Evolutionary conservation across 805 yeast species (phyloP), one percentile per base, ranked within the genome.

Genomic region (Candida coleopterorum): DNA sequence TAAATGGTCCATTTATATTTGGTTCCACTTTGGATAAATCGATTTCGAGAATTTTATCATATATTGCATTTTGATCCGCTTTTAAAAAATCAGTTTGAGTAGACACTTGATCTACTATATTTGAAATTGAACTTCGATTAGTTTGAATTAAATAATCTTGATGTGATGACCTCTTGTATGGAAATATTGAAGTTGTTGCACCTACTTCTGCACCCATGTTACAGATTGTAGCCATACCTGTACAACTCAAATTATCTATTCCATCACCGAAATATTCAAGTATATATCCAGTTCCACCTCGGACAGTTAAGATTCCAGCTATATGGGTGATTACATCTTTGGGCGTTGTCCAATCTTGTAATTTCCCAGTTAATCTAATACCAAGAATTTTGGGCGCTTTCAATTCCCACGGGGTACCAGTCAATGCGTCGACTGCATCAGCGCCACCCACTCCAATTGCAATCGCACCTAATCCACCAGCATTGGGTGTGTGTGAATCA

Each of bases 391-490:
- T 86, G 50, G 98, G 98, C 38, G 97, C 97, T 72, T 89, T 89
- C 62, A 93, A 77, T 70, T 93, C 98, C 98, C 98, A 93, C 40
- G 98, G 97, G 21, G 93, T 82, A 47, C 93, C 96, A 29, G 97
- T 88, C 56, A 93, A 70, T 35, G 93, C 98, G 64, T 93, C 98
- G 38, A 93, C 98, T 27, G 98, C 98, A 67, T 93, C 98, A 38
- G 98, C 98, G 72, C 98, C 98, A 68, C 98, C 98, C 27, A 93
- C 98, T 68, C 98, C 98, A 59, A 93, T 93, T 53, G 98, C 97
- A 48, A 90, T 81, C 48, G 95, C 96, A 60, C 98, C 98, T 45
- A 93, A 70, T 49, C 98, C 98, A 70, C 98, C 98, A 21, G 98
- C 98, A 55, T 93, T 93, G 33, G 98, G 98, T 33, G 98, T 93